Percentiles rank a stretch among this genome's conserved stretches.
These are phyloP conservation scores for Phytophthora fragariaefolia DNA, from an alignment of 352 stramenopile species.

Conservation along the genomic window DNA sequence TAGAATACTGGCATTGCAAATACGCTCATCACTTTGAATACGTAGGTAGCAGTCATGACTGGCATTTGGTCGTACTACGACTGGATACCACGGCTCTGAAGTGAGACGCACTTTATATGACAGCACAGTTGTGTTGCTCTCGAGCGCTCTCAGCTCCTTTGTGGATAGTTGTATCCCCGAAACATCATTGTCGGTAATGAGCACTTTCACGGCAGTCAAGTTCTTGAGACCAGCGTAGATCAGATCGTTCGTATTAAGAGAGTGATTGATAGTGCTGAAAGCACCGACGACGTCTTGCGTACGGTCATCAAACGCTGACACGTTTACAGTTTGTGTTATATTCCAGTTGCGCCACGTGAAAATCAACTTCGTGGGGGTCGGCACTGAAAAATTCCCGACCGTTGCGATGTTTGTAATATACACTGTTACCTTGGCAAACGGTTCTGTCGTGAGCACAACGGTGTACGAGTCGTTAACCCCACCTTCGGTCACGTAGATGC, in stretches of 20 bases:
- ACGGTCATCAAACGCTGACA: conserved; percentile 65
- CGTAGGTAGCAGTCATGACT: conserved; percentile 63
- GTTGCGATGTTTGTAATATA: conserved; percentile 53
- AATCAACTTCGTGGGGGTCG: conserved; percentile 40
- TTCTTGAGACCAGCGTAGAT: conserved; percentile 64
- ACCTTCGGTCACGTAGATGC: conserved; percentile 54
- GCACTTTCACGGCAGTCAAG: conserved; percentile 53
- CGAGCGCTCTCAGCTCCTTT: conserved; percentile 33
- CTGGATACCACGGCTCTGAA: conserved; percentile 69
- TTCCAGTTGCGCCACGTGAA: conserved; percentile 85
- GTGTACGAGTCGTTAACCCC: conserved; percentile 53
- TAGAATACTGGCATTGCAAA: conserved; percentile 71
- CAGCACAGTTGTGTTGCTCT: conserved; percentile 53
- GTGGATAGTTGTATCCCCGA: conserved; percentile 66
- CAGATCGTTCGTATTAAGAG: conserved; percentile 64
- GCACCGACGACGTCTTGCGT: conserved; percentile 59
- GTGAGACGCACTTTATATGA: conserved; percentile 60
- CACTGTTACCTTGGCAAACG: conserved; percentile 72
- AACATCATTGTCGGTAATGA: conserved; percentile 70
- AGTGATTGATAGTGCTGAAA: conserved; percentile 58
- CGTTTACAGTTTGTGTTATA: conserved; percentile 51
- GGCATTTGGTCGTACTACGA: conserved; percentile 55
- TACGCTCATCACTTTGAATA: conserved; percentile 21
- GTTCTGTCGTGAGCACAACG: conserved; percentile 63
- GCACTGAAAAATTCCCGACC: conserved; percentile 51